Evolutionary conservation across 1,139 yeast genomes (phyloP).

Genomic region (Taphrina communis): DNA sequence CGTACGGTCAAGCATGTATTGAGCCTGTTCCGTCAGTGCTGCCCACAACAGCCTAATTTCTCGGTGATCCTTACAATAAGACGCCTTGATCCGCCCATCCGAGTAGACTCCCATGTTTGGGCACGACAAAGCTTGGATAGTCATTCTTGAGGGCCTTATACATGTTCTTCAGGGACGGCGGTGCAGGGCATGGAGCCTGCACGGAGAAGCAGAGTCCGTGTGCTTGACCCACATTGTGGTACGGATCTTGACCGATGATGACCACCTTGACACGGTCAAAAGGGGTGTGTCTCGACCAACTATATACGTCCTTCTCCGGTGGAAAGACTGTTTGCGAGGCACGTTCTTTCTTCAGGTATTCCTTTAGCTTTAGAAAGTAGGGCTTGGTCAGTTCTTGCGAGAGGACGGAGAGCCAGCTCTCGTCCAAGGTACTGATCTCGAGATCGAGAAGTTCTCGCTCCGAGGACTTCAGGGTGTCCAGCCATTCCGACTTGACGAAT

Average conservation of each 20-base stretch:
- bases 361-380: slow-evolving; percentile 76
- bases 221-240: slow-evolving; percentile 90
- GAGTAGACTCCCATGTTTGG: slow-evolving; percentile 59
- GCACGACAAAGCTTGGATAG: slow-evolving; percentile 66
- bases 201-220: slow-evolving; percentile 97
- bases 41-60: neutral
- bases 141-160: slow-evolving; percentile 77
- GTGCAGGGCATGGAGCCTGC: slow-evolving; percentile 77
- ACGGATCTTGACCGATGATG: slow-evolving; percentile 94
- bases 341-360: slow-evolving; percentile 57
- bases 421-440: slow-evolving; percentile 73
- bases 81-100: slow-evolving; percentile 93
- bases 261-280: slow-evolving; percentile 74
- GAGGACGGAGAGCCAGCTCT: slow-evolving; percentile 75
- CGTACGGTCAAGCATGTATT: slow-evolving; percentile 91
- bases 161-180: slow-evolving; percentile 88
- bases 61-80: slow-evolving; percentile 55
- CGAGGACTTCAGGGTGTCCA: slow-evolving; percentile 4
- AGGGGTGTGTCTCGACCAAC: slow-evolving; percentile 92
- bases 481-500: slow-evolving; percentile 33
- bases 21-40: slow-evolving; percentile 51
- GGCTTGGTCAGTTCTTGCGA: slow-evolving; percentile 80
- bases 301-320: slow-evolving; percentile 73
- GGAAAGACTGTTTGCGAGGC: slow-evolving; percentile 69
- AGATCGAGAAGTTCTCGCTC: slow-evolving; percentile 49